Evolutionary conservation across 306 rosid genomes (phyloP).

Genomic region (Cyclanthera cordifolia): DNA sequence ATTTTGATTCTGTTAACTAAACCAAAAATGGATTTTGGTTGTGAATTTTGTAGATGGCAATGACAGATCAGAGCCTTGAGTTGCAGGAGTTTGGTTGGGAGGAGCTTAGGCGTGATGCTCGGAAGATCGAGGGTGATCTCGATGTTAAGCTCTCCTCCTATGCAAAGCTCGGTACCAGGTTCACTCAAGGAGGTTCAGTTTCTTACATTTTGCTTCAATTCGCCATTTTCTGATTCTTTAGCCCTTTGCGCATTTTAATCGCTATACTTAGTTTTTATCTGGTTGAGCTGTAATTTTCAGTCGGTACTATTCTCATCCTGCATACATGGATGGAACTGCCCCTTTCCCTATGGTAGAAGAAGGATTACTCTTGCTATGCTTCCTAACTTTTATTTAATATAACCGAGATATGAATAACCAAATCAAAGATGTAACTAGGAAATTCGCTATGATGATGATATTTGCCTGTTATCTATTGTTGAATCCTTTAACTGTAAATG

Average conservation of each 20-base stretch:
- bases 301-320: not conserved
- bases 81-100: conserved; percentile 99
- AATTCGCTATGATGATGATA: not conserved
- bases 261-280: not conserved
- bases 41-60: conserved; percentile 30
- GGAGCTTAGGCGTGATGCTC: conserved; percentile 81
- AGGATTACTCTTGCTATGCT: not conserved
- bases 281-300: not conserved
- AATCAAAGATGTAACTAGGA: not conserved
- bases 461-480: not conserved
- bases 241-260: not conserved
- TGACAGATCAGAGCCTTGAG: conserved; percentile 63
- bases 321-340: not conserved
- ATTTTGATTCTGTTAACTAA: not conserved
- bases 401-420: not conserved
- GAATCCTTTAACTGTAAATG: not conserved
- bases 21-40: conserved; percentile 17
- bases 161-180: conserved; percentile 77
- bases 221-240: not conserved
- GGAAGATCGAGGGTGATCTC: conserved; percentile 97
- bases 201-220: not conserved
- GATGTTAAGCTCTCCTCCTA: conserved; percentile 94
- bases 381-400: not conserved
- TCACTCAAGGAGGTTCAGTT: conserved; percentile 68
- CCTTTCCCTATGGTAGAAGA: not conserved